Conservation (phyloP, 1,284 basidiomycete species). For the Retiboletus flavoniger region DNA sequence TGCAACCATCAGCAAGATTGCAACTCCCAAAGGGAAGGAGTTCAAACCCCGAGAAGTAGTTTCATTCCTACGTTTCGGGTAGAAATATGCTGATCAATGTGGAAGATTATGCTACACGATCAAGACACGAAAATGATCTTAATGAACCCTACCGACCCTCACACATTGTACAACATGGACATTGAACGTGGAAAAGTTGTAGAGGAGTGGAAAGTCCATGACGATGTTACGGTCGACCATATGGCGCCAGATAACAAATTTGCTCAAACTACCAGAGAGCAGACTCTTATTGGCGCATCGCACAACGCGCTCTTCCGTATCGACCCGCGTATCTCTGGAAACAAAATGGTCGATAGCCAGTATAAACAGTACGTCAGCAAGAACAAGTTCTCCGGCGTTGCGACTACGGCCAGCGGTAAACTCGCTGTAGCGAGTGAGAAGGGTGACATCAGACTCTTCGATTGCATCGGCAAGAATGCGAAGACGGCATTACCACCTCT, state of each 20-base stretch:
- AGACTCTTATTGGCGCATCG: conserved; percentile 91
- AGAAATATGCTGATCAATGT: conserved; percentile 12
- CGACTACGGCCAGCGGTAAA: conserved; percentile 85
- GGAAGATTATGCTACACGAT: conserved; percentile 93
- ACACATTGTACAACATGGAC: conserved; percentile 90
- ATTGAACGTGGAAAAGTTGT: conserved; percentile 96
- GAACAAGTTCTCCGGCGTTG: conserved; percentile 92
- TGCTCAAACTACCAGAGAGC: conserved; percentile 89
- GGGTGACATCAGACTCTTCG: conserved; percentile 95
- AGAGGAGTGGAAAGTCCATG: conserved; percentile 98
- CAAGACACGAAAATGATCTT: conserved; percentile 96
- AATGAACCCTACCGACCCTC: conserved; percentile 82
- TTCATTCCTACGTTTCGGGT: conserved; percentile 8
- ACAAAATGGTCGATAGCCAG: conserved; percentile 92
- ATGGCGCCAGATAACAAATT: conserved; percentile 95
- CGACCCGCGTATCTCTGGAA: conserved; percentile 90
- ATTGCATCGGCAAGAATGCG: conserved; percentile 96
- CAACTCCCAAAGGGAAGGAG: conserved; percentile 77
- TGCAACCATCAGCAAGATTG: conserved; percentile 84
- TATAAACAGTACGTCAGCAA: conserved; percentile 96
- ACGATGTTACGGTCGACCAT: conserved; percentile 81
- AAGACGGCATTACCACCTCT: conserved; percentile 97
- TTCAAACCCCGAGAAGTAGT: conserved; percentile 86
- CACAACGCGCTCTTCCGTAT: conserved; percentile 97
- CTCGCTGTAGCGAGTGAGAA: conserved; percentile 95